A percentile compares a stretch with the other conserved stretches of the same genome.
These are phyloP conservation scores for Xylaria acuta DNA, from an alignment of 495 filamentous ascomycete genomes.

Conservation along the genomic window DNA sequence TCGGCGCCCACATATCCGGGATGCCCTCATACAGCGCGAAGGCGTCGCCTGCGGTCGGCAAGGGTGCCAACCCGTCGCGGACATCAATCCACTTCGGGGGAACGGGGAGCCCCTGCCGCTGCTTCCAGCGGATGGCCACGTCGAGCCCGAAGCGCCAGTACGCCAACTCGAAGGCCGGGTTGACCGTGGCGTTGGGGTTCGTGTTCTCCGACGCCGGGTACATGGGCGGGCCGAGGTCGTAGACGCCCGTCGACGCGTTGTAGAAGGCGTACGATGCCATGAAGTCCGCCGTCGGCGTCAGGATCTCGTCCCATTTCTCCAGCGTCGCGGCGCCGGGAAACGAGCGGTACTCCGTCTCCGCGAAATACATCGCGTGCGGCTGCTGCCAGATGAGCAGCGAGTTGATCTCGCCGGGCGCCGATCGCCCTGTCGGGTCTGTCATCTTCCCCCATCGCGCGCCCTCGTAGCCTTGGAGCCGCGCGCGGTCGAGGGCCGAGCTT, in stretches of 20 bases:
- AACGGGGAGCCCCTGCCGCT: conserved; percentile 42
- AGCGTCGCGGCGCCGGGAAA: conserved; percentile 48
- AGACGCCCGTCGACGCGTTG: conserved; percentile 51
- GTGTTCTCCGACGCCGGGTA: conserved; percentile 61
- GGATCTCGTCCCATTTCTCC: conserved; percentile 52
- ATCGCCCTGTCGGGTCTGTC: conserved; percentile 61
- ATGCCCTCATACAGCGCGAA: conserved; percentile 60
- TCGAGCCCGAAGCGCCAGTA: conserved; percentile 56
- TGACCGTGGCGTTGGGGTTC: conserved; percentile 55
- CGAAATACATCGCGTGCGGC: conserved; percentile 60
- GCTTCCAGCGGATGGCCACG: conserved; percentile 50
- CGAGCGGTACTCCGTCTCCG: conserved; percentile 56
- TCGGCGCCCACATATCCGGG: conserved; percentile 53
- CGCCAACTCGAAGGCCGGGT: conserved; percentile 60
- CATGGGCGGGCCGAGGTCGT: conserved; percentile 60
- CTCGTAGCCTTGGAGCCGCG: conserved; percentile 54
- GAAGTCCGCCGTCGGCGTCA: conserved; percentile 55
- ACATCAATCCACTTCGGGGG: conserved; percentile 50
- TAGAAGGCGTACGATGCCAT: conserved; percentile 58
- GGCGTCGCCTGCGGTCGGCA: conserved; percentile 52
- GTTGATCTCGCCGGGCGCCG: conserved; percentile 64
- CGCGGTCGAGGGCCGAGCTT: conserved; percentile 51
- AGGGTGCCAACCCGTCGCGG: conserved; percentile 52
- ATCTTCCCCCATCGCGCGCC: conserved; percentile 66
- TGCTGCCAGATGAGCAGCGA: conserved; percentile 63